Evolutionary conservation across 805 yeast genomes (phyloP).

Genomic region (Candida adriatica): DNA sequence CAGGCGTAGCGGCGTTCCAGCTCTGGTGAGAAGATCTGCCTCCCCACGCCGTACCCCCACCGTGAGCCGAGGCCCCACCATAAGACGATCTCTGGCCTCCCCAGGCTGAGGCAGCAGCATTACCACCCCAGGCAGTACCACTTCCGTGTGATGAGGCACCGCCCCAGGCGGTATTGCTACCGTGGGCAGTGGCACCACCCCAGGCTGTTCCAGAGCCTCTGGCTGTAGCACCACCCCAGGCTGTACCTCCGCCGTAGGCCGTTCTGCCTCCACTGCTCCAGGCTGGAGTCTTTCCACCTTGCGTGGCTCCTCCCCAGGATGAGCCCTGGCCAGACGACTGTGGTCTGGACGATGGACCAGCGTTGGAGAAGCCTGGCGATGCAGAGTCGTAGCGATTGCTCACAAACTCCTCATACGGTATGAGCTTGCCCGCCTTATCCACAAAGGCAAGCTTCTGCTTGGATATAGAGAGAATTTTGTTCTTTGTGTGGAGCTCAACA

Average conservation of each 20-base stretch:
- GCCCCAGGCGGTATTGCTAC: conserved; percentile 40
- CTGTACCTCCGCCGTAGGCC: conserved; percentile 11
- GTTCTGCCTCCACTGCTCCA: conserved; percentile 34
- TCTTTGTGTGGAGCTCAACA: conserved; percentile 88
- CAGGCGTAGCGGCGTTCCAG: conserved; percentile 25
- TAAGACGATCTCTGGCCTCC: conserved; percentile 2
- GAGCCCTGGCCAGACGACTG: conserved; percentile 18
- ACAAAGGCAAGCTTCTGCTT: conserved; percentile 73
- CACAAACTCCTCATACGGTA: conserved; percentile 74
- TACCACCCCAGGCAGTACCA: conserved; percentile 38
- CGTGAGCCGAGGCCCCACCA: not conserved
- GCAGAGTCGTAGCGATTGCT: conserved; percentile 33
- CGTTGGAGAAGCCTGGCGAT: conserved; percentile 12
- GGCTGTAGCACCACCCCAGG: conserved; percentile 31
- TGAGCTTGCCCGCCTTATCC: conserved; percentile 58
- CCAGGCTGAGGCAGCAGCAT: conserved; percentile 24
- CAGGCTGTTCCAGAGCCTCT: conserved; percentile 39
- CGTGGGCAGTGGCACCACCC: conserved; percentile 33
- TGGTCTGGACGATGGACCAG: conserved; percentile 4
- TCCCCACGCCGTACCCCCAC: conserved; percentile 11
- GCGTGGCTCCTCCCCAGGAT: conserved; percentile 16
- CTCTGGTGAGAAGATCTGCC: conserved; percentile 27
- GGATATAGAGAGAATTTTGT: conserved; percentile 78
- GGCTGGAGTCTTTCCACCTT: conserved; percentile 39
- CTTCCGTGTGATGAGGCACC: conserved; percentile 33